These are phyloP conservation scores for Anaeramoeba flamelloides DNA, from an alignment of 78 protist genomes.

Conservation along the genomic window DNA sequence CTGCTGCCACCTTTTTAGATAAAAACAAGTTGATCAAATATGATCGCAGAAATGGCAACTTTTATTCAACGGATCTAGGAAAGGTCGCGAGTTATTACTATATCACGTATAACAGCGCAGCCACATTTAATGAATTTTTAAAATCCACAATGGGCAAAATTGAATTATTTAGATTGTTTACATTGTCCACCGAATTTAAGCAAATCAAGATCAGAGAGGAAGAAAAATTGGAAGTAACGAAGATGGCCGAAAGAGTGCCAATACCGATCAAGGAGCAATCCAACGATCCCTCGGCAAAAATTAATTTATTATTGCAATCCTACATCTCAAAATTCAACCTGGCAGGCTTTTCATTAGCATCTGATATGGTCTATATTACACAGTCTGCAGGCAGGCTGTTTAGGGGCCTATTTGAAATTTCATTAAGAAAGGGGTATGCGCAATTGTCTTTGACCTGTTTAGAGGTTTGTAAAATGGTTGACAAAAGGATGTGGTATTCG, in stretches of 20 bases:
- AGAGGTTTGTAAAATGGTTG: constrained; percentile 75
- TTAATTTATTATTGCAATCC: constrained; percentile 89
- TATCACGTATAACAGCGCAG: constrained; percentile 50
- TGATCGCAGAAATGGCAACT: constrained; percentile 64
- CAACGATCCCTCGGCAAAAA: constrained; percentile 44
- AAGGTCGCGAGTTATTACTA: constrained; percentile 90
- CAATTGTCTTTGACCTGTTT: constrained; percentile 38
- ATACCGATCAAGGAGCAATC: constrained; percentile 68
- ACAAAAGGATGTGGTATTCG: constrained; percentile 76
- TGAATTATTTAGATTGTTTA: constrained; percentile 69
- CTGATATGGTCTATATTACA: constrained; percentile 95
- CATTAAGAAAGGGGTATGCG: constrained; percentile 81
- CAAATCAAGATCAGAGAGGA: constrained; percentile 78
- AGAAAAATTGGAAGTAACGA: constrained; percentile 77
- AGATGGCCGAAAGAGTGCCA: constrained; percentile 80
- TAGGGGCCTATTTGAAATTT: constrained; percentile 75
- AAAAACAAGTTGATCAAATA: constrained; percentile 53
- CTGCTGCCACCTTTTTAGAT: constrained; percentile 78
- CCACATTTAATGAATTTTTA: constrained; percentile 57
- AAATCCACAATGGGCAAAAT: constrained; percentile 63
- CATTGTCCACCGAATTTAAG: constrained; percentile 70
- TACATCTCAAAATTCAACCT: constrained; percentile 76
- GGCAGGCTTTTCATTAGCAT: constrained; percentile 79
- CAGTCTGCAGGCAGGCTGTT: constrained; percentile 81
- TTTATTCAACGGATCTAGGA: constrained; percentile 78